These are phyloP conservation scores for Sporothrix schenckii DNA, from an alignment of 2,329 filamentous ascomycete genomes.

Conservation along the genomic window DNA sequence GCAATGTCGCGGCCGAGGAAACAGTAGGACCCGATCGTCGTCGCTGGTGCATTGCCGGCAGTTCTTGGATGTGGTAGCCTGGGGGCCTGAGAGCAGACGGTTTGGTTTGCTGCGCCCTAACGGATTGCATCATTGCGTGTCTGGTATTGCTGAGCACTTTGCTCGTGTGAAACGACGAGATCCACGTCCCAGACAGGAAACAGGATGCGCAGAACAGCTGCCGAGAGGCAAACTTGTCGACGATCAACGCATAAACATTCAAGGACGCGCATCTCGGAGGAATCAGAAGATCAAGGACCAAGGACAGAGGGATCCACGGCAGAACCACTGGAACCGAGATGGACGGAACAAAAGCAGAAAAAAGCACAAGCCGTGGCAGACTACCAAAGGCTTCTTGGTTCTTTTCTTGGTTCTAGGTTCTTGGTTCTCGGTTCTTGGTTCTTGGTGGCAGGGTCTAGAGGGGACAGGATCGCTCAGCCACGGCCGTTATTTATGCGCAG, in stretches of 20 bases:
- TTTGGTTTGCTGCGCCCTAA: constrained; percentile 19
- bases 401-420: neutral
- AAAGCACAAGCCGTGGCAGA: neutral
- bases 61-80: too few relatives aligned
- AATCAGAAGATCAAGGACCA: neutral
- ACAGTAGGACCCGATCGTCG: neutral
- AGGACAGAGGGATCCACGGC: neutral
- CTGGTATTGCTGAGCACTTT: neutral
- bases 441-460: too few relatives aligned
- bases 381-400: neutral
- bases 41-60: neutral
- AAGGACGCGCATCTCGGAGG: constrained; percentile 6
- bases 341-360: neutral
- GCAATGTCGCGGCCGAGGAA: neutral
- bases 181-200: neutral
- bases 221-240: neutral
- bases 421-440: neutral
- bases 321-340: neutral
- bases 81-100: neutral
- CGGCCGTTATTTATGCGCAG: constrained; percentile 28
- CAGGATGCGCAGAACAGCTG: neutral
- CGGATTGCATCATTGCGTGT: constrained; percentile 12
- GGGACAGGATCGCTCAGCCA: constrained; percentile 28
- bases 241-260: constrained; percentile 13
- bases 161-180: constrained; percentile 9